A percentile compares a stretch with the other conserved stretches of the same genome.
Evolutionary conservation across 163 green algal species (phyloP).

Genomic region (Smithsoniella earleae): DNA sequence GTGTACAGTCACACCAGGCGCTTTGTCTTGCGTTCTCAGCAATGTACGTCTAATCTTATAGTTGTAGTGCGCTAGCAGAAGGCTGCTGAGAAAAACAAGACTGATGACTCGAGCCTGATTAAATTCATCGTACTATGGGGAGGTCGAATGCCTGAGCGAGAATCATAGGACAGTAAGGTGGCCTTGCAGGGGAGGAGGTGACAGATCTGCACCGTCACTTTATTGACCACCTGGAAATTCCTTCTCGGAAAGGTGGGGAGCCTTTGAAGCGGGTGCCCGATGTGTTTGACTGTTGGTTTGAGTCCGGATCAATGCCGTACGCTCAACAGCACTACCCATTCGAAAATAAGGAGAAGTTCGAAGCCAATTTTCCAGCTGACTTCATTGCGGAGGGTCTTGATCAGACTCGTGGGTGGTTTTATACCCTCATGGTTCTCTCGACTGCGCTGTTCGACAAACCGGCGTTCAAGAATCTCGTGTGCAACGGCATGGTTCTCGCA

Average conservation of each 20-base stretch:
- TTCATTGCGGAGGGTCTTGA: slow-evolving; percentile 96
- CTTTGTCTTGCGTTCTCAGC: too few species aligned
- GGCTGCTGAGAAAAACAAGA: too few species aligned
- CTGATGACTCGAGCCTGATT: too few species aligned
- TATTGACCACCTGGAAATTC: slow-evolving; percentile 95
- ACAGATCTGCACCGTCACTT: slow-evolving; percentile 96
- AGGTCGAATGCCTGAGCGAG: too few species aligned
- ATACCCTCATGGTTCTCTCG: slow-evolving; percentile 99
- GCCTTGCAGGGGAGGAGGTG: slow-evolving; percentile 47
- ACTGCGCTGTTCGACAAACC: slow-evolving; percentile 97
- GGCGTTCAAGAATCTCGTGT: slow-evolving; percentile 98
- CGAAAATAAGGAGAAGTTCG: slow-evolving; percentile 95
- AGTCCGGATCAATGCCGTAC: slow-evolving; percentile 87
- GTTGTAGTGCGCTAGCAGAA: too few species aligned
- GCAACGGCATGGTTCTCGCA: slow-evolving; percentile 96
- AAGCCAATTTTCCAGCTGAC: slow-evolving; percentile 88
- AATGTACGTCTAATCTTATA: too few species aligned
- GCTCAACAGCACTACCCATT: slow-evolving; percentile 94
- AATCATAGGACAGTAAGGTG: too few species aligned
- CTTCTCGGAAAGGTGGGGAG: slow-evolving; percentile 43
- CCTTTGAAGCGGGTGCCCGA: slow-evolving; percentile 78
- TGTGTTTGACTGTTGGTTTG: slow-evolving; percentile 99
- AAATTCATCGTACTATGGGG: too few species aligned
- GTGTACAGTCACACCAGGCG: too few species aligned
- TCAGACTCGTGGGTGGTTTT: slow-evolving; percentile 98